phyloP scores from a whole-genome alignment of 805 yeast species.

The Hanseniaspora clermontiae region DNA sequence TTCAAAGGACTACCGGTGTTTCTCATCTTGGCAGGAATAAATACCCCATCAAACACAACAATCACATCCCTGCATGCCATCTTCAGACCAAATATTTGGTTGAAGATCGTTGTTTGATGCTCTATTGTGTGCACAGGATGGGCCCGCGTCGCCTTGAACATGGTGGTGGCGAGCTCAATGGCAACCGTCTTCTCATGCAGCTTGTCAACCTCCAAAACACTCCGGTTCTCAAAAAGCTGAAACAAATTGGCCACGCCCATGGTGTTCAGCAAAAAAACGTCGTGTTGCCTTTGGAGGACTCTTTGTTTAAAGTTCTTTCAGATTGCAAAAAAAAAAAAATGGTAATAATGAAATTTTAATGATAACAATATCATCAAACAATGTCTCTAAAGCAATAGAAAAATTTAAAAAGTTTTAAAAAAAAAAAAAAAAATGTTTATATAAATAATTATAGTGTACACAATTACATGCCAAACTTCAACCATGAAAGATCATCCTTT shows the following conservation, averaged over 20 bases:
- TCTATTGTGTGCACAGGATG: background rate
- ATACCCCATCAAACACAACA: slow-evolving; percentile 2
- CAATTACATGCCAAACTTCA: slow-evolving; percentile 23
- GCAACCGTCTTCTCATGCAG: background rate
- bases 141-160: background rate
- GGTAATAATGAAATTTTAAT: too few relatives aligned
- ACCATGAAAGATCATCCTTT: slow-evolving; percentile 27
- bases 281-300: too few relatives aligned
- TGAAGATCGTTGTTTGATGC: background rate
- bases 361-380: too few relatives aligned
- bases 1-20: background rate
- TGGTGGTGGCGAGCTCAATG: background rate
- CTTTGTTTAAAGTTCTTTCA: too few relatives aligned
- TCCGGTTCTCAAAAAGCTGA: background rate
- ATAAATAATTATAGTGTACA: background rate
- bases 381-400: too few relatives aligned
- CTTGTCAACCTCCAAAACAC: background rate
- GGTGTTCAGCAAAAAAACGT: background rate
- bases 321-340: too few relatives aligned
- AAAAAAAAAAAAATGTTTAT: too few relatives aligned
- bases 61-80: background rate
- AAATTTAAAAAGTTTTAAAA: too few relatives aligned
- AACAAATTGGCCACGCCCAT: slow-evolving; percentile 3
- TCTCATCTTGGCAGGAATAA: background rate
- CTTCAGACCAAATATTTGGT: background rate